Evolutionary conservation across 805 yeast species (phyloP).

Genomic region (Wickerhamiella allomyrinae): DNA sequence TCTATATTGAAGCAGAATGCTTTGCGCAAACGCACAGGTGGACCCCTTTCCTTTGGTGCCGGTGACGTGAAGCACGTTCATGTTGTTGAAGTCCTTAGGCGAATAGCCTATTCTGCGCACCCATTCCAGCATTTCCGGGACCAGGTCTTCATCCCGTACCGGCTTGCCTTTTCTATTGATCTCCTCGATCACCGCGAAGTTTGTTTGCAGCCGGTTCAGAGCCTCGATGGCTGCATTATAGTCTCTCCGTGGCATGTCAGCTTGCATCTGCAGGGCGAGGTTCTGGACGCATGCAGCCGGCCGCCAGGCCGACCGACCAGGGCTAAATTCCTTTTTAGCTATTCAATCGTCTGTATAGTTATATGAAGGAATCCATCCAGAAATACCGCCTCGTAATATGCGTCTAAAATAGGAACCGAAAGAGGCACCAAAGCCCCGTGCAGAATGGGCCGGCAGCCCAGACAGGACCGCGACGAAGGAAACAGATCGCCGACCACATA

Average conservation of each 20-base stretch:
- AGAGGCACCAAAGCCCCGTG: constrained; percentile 45
- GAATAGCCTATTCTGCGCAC: constrained; percentile 52
- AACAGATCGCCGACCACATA: constrained; percentile 33
- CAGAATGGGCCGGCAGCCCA: constrained; percentile 31
- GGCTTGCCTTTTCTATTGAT: constrained; percentile 55
- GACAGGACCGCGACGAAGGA: constrained; percentile 27
- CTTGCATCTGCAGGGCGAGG: too few relatives aligned
- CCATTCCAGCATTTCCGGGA: constrained; percentile 81
- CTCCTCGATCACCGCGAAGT: constrained; percentile 80
- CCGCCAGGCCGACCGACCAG: too few relatives aligned
- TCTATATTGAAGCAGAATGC: constrained; percentile 54
- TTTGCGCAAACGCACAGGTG: constrained; percentile 84
- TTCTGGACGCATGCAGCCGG: too few relatives aligned
- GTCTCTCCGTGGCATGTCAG: constrained; percentile 3
- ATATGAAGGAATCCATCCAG: constrained; percentile 58
- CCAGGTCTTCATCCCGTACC: constrained; percentile 41
- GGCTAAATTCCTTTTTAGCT: not conserved
- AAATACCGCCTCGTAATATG: constrained; percentile 34
- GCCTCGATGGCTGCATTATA: constrained; percentile 67
- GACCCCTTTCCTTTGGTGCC: constrained; percentile 99
- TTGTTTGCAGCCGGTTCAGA: constrained; percentile 77
- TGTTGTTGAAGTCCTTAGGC: constrained; percentile 50
- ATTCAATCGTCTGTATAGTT: not conserved
- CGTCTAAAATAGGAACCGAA: constrained; percentile 31
- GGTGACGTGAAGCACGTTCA: constrained; percentile 81